Conservation (phyloP, 257 asterid species). For the Salvia miltiorrhiza region DNA sequence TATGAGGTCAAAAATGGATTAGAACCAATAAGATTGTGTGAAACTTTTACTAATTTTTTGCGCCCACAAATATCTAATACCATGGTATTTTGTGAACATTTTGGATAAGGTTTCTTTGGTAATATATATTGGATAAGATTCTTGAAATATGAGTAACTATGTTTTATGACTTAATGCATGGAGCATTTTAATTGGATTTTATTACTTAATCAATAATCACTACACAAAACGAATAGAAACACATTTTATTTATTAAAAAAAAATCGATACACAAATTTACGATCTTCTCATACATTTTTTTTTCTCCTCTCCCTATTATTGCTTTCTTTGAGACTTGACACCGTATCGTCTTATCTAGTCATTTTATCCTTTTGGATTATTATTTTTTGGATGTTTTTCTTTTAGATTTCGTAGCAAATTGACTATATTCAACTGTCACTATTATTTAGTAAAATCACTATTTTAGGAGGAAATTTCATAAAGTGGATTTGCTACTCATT, state of each 20-base stretch:
- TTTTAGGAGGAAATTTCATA: neutral
- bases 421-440: neutral
- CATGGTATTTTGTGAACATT: neutral
- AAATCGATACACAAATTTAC: too few relatives aligned
- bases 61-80: neutral
- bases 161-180: neutral
- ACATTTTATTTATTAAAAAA: too few relatives aligned
- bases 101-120: neutral
- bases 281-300: too few relatives aligned
- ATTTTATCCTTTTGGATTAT: neutral
- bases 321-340: too few relatives aligned
- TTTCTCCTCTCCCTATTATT: too few relatives aligned
- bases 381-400: neutral
- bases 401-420: neutral
- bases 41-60: neutral
- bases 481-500: neutral
- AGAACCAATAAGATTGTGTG: neutral
- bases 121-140: constrained; percentile 7
- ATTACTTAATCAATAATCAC: neutral
- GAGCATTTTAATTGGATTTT: neutral
- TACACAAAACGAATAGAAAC: neutral
- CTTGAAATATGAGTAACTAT: neutral
- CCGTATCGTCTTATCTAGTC: neutral
- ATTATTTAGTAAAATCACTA: neutral
- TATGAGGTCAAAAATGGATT: neutral